Base-by-base conservation (phyloP, 805 yeast species). In the Alloascoidea africana region DNA sequence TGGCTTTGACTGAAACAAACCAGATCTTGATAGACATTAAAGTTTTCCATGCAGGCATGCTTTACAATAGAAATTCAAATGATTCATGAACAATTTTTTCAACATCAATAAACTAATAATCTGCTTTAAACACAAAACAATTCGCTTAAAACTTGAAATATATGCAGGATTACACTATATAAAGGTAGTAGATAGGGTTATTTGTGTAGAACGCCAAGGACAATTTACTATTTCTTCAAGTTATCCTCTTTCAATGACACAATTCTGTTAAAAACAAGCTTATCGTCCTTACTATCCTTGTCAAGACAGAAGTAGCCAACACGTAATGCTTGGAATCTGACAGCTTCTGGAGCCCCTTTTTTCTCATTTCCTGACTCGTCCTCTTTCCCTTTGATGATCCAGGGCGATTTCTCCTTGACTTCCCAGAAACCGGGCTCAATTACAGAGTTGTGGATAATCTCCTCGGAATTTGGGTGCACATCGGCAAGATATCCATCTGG, bases 261-360 rank as follows among this genome's bases (percentile, higher is more conserved):
- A 50, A 89, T 85, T 57, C 96, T 73, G 63, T 91, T 91, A 54
- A 91, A 65, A 23, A 91, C 68, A 44, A 87, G 60, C 41, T 63
- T 66, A 18, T 71, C 77, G 14, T 61, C 66, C 5, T 66, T 60
- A 40, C 83, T 62, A 45, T 89, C 96, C 47, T 69, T 72, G 56
- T 91, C 98, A 55, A 85, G 57, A 52, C 95, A 77, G 72, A 86
- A 91, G 60, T 91, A 91, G 18, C 98, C 98, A 35, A 84, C 89
- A 62, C 98, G 76, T 59, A 91, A 71, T 18, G 95, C 98, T 65
- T 91, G 98, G 85, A 91, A 91, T 59, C 98, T 74, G 19, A 83
- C 85, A n/a, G 87, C 71, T 56, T 87, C 94, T 35, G 75, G 72
- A 3, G 73, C 69, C 15, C 68, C 59, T 44, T 66, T 60, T 23